Evolutionary conservation across 257 asterid species (phyloP).

Genomic region (Solanum ahanhuiri): DNA sequence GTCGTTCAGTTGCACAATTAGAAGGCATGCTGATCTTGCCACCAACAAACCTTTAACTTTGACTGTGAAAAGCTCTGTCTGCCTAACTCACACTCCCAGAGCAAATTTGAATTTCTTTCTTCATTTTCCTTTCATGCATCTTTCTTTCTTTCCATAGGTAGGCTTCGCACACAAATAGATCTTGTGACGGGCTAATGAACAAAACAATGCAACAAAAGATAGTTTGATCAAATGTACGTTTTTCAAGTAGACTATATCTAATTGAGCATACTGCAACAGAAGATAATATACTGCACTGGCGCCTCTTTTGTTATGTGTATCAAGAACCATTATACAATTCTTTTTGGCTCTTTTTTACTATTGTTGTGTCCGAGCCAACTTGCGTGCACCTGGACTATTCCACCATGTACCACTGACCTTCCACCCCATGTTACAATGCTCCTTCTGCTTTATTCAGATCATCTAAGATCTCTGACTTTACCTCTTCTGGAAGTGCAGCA

Average conservation of each 20-base stretch:
- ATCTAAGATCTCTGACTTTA: slow-evolving; percentile 47
- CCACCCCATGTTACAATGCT: slow-evolving; percentile 23
- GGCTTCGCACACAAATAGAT: not conserved
- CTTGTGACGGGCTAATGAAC: not conserved
- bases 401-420: not conserved
- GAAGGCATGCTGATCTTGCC: not conserved
- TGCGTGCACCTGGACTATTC: not conserved
- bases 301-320: not conserved
- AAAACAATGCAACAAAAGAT: not conserved
- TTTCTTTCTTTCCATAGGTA: too few species aligned
- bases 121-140: not conserved
- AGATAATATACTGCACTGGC: not conserved
- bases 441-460: slow-evolving; percentile 55
- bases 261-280: not conserved
- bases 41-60: not conserved
- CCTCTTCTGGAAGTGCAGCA: slow-evolving; percentile 57
- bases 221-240: not conserved
- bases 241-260: not conserved
- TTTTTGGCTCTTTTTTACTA: not conserved
- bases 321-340: not conserved
- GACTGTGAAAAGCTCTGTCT: not conserved
- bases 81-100: not conserved
- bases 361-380: not conserved
- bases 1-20: not conserved
- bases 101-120: not conserved